Conservation (phyloP, 129 eudicot species). For the Tanacetum coccineum region DNA sequence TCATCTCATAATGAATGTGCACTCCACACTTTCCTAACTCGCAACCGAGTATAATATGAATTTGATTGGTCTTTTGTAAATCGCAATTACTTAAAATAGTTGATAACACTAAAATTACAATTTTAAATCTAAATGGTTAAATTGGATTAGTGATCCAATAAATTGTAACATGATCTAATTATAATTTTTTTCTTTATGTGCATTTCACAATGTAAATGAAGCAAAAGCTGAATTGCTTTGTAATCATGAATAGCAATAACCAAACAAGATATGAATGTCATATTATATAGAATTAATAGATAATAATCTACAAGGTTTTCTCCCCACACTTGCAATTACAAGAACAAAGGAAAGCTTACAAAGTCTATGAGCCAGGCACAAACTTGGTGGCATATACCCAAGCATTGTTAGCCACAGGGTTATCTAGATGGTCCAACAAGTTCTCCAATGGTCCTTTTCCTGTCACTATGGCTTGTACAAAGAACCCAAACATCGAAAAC, state of each 20-base stretch:
- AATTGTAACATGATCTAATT: too few relatives aligned
- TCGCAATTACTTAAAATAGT: too few relatives aligned
- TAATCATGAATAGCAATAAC: background rate
- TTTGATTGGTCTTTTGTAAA: too few relatives aligned
- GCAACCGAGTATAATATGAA: too few relatives aligned
- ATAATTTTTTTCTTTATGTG: too few relatives aligned
- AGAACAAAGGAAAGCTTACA: constrained; percentile 9
- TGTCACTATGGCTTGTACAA: constrained; percentile 72
- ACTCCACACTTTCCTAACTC: too few relatives aligned
- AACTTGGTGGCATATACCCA: constrained; percentile 83
- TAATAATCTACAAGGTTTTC: constrained; percentile 32
- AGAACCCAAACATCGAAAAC: constrained; percentile 85
- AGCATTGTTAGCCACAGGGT: constrained; percentile 84
- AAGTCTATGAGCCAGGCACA: constrained; percentile 57
- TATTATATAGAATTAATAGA: constrained; percentile 9
- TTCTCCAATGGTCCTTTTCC: constrained; percentile 84
- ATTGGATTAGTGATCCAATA: too few relatives aligned
- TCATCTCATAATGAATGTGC: too few relatives aligned
- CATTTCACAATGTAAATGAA: too few relatives aligned
- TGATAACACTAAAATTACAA: too few relatives aligned
- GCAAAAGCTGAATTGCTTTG: too few relatives aligned
- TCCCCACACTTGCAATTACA: constrained; percentile 12
- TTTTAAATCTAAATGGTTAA: too few relatives aligned
- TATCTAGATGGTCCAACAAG: constrained; percentile 70
- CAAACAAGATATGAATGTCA: background rate